Evolutionary conservation across 192 early-diverging fungal genomes (phyloP), one percentile per base, ranked within the genome.

Genomic region (Paraglomus brasilianum): DNA sequence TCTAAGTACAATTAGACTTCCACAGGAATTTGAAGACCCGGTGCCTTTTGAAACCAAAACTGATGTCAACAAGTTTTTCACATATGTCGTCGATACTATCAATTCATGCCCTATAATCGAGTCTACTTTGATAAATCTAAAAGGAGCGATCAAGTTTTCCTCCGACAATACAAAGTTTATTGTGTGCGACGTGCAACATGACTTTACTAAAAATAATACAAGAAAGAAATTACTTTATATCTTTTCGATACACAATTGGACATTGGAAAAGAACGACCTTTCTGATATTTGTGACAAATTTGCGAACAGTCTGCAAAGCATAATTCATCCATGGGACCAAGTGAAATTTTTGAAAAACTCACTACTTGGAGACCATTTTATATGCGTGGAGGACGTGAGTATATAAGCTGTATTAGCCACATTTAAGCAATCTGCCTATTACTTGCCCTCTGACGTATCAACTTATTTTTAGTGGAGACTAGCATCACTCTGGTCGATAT

Each of bases 81-180:
- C 58, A 9, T 60, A n/a, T 17, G 36, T 60, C 6, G 38, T 60
- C 15, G 42, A 41, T 41, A 38, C 38, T 15, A 0, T 8, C n/a
- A 36, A 14, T 0, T 19, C 19, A 10, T 19, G 58, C 17, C 58
- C 58, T 9, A 4, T 60, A n/a, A 41, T 40, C 38, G 38, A 41
- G 13, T 19, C n/a, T 19, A 17, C n/a, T 60, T n/a, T 60, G 17
- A 60, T 14, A 15, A 60, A 41, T 41, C 42, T 60, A 60, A 60
- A 19, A 36, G 58, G 58, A n/a, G 5, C 58, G 5, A 60, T 60
- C 11, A 60, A 60, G 42, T 60, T 60, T 60, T 41, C 58, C 17
- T 15, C 39, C 5, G 40, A 60, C 21, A 13, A 5, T 15, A 5
- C 39, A 60, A 41, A 36, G 42, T 40, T 60, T 40, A 10, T 60